These are phyloP conservation scores for Arthrocladium fulminans DNA, from an alignment of 2,329 filamentous ascomycete genomes.

Conservation along the genomic window DNA sequence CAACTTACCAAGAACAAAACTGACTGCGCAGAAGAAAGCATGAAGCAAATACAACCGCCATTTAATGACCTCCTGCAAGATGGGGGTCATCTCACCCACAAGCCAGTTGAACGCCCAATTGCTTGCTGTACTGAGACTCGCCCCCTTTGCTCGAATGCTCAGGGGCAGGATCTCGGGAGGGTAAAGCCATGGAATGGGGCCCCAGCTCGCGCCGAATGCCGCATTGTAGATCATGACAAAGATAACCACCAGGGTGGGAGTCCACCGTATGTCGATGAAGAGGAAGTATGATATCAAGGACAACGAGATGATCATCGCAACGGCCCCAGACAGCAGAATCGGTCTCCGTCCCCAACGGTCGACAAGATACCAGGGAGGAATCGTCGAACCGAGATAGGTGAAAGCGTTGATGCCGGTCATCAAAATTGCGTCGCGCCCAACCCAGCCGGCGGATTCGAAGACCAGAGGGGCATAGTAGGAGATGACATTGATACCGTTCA, in stretches of 20 bases:
- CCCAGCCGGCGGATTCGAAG: slow-evolving; percentile 95
- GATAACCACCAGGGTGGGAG: slow-evolving; percentile 75
- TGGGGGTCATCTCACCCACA: slow-evolving; percentile 88
- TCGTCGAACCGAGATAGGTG: slow-evolving; percentile 82
- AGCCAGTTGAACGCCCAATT: slow-evolving; percentile 99
- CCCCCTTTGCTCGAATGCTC: slow-evolving; percentile 93
- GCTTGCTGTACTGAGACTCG: slow-evolving; percentile 86
- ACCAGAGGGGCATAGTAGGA: slow-evolving; percentile 97
- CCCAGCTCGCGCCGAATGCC: slow-evolving; percentile 95
- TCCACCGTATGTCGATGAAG: slow-evolving; percentile 69
- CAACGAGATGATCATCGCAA: slow-evolving; percentile 81
- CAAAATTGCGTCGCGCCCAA: slow-evolving; percentile 77
- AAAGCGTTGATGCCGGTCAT: slow-evolving; percentile 97
- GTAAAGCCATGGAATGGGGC: slow-evolving; percentile 95
- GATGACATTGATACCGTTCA: slow-evolving; percentile 99
- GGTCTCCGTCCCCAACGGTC: slow-evolving; percentile 82
- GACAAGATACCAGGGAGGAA: slow-evolving; percentile 95
- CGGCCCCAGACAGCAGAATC: slow-evolving; percentile 80
- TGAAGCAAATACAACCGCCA: slow-evolving; percentile 94
- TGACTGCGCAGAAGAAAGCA: slow-evolving; percentile 90
- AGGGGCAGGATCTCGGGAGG: slow-evolving; percentile 96
- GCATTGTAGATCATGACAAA: slow-evolving; percentile 99
- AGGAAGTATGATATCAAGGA: slow-evolving; percentile 93
- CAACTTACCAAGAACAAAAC: slow-evolving; percentile 86
- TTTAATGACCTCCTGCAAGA: slow-evolving; percentile 81